phyloP scores from a whole-genome alignment of 1,139 yeast genomes.

The Trichomonascaceae sp. region DNA sequence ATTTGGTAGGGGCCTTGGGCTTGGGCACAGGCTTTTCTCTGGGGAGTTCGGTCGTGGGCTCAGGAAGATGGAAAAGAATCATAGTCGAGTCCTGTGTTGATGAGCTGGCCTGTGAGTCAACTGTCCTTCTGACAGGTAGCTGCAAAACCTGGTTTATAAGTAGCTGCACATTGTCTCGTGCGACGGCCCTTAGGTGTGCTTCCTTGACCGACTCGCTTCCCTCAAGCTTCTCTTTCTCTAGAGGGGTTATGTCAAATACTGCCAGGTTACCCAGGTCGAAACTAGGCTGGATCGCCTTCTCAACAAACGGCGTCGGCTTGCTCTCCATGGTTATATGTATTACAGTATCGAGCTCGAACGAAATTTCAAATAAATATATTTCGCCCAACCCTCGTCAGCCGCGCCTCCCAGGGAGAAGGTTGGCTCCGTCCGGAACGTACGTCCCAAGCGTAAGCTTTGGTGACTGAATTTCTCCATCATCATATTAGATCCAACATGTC shows the following conservation, averaged over 20 bases:
- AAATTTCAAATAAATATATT: too few relatives aligned
- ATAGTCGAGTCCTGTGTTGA: conserved; percentile 59
- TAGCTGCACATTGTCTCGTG: conserved; percentile 89
- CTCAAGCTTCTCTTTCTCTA: conserved; percentile 62
- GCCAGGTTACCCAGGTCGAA: conserved; percentile 82
- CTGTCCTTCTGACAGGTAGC: conserved; percentile 74
- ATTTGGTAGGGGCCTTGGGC: conserved; percentile 81
- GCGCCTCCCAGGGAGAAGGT: too few relatives aligned
- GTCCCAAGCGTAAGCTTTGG: neutral
- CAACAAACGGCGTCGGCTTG: conserved; percentile 62
- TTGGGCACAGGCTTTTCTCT: conserved; percentile 94
- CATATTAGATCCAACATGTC: conserved; percentile 2
- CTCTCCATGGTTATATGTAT: too few relatives aligned
- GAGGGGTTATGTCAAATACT: conserved; percentile 66
- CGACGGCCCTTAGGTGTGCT: conserved; percentile 46
- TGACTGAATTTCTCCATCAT: conserved; percentile 1
- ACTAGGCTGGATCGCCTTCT: conserved; percentile 73
- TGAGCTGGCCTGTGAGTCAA: conserved; percentile 50
- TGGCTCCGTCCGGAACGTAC: too few relatives aligned
- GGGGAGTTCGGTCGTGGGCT: conserved; percentile 70
- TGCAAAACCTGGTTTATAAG: conserved; percentile 82
- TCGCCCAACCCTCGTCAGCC: too few relatives aligned
- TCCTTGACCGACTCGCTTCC: conserved; percentile 42
- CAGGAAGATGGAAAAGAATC: conserved; percentile 77
- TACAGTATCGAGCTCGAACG: too few relatives aligned